These are phyloP conservation scores for Deuterostichococcus epilithicus DNA, from an alignment of 139 green algal species.

Conservation along the genomic window DNA sequence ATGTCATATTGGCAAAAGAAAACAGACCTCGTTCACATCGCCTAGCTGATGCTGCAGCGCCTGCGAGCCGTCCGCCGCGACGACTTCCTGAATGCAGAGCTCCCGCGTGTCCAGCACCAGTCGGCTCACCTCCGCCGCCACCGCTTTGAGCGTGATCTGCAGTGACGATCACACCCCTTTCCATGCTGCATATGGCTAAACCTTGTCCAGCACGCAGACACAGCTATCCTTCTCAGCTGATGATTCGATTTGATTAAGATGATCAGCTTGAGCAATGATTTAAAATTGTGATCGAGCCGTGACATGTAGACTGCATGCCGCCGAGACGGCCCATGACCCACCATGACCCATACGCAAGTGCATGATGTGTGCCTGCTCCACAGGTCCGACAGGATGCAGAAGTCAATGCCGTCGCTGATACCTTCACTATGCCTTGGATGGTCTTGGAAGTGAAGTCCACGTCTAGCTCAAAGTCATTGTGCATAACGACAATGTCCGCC, in stretches of 20 bases:
- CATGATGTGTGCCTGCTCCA: neutral
- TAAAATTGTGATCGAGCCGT: neutral
- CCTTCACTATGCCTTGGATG: constrained; percentile 21
- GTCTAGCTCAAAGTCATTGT: constrained; percentile 27
- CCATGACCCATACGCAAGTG: neutral
- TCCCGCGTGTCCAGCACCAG: constrained; percentile 63
- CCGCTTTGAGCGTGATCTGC: constrained; percentile 18
- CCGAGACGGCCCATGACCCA: neutral
- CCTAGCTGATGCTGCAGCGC: constrained; percentile 22
- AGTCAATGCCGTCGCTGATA: neutral
- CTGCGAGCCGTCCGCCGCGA: constrained; percentile 14
- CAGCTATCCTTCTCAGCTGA: too few species aligned
- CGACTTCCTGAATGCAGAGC: constrained; percentile 36
- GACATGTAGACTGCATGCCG: neutral
- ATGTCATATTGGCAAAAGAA: too few species aligned
- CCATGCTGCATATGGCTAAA: neutral
- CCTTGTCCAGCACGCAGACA: too few species aligned
- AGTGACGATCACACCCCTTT: too few species aligned
- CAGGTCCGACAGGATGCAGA: neutral
- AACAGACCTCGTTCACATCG: neutral
- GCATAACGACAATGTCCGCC: constrained; percentile 2
- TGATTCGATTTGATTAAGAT: neutral
- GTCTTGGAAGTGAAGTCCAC: constrained; percentile 38
- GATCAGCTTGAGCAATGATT: neutral
- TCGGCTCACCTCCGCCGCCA: constrained; percentile 3